Evolutionary conservation across 2,329 filamentous ascomycete genomes (phyloP), one percentile per base, ranked within the genome.

Genomic region (Zymoseptoria crescenta): DNA sequence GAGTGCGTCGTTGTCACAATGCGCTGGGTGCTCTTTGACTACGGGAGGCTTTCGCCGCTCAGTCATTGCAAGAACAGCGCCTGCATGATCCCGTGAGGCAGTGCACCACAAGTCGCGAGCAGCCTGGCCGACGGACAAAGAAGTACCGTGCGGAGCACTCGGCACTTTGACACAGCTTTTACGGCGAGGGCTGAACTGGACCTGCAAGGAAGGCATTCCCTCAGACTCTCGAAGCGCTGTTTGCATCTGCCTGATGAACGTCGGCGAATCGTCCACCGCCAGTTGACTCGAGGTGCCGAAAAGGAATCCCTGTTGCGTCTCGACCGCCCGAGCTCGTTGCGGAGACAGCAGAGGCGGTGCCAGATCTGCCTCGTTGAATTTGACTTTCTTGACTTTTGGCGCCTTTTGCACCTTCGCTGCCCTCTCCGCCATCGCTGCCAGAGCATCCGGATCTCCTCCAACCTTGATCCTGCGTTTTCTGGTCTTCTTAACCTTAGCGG

Each of bases 281-380:
- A 96, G 75, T 71, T 96, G 91, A 71, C 91, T 95, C 1, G 88
- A 92, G 0, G 90, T 94, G 1, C 90, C 91, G 73, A 96, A 96
- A 0, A 95, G 75, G 68, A 92, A 89, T 60, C 91, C 84, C 70
- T 94, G 91, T 1, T 81, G 77, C 2, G 82, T 79, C 13, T 88
- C 81, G 64, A 87, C 81, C 56, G 82, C 82, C 50, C 87, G 74
- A 1, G 89, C 91, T 24, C 87, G 82, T 53, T 76, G 77, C 0
- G 90, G 90, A 0, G 88, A 89, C 9, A 89, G 76, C 1, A 95
- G 71, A 19, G 62, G 57, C 6, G 62, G 63, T 20, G 59, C 56
- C 27, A 54, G 50, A 21, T 65, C 61, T 8, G 58, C 58, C 49
- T 67, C 63, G 16, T 67, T 61, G 50, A 62, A 62, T 28, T 64